Base-by-base conservation (phyloP, 768 basidiomycete species). In the Xanthoconium purpureum region DNA sequence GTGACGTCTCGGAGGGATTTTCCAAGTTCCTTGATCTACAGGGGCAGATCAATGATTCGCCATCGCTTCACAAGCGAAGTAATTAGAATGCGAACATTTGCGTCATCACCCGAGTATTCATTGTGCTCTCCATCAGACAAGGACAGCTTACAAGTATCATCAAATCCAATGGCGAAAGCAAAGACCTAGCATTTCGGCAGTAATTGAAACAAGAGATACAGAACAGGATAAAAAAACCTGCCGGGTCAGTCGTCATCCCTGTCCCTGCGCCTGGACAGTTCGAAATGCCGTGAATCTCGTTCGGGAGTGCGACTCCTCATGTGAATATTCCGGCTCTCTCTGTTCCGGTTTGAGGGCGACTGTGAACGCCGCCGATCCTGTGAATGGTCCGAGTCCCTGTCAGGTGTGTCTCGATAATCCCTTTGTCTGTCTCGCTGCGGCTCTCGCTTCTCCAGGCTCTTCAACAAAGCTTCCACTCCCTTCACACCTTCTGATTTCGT, bases 391-490 rank as follows among this genome's bases (percentile, higher is more conserved):
- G 60, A 47, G 28, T 63, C 60, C 37, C 40, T 45, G 18, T 62
- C 70, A 29, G 46, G 44, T 11, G 43, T 18, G 24, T 56, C 60
- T 45, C 50, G 55, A 24, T 56, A 5, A 10, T 58, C 47, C 48
- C 29, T 39, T 29, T 28, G 43, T 12, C 56, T 57, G 42, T 66
- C 70, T 13, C 46, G 65, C n/a, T 73, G 65, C 35, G 70, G 32
- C 53, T 57, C 59, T 49, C 42, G 53, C 47, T 28, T 55, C 36
- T 13, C 72, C 46, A 88, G 69, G 42, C 73, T 79, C 58, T 70
- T 81, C 58, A 91, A 69, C 52, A 91, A 63, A n/a, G 79, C 80
- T 67, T 91, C 85, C 6, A 89, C 88, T 17, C 79, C 88, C 61
- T 75, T 80, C 65, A 87, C 65, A 0, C 80, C 87, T 13, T 80